phyloP scores from a whole-genome alignment of 768 basidiomycete species.

The Leccinum obscurum region DNA sequence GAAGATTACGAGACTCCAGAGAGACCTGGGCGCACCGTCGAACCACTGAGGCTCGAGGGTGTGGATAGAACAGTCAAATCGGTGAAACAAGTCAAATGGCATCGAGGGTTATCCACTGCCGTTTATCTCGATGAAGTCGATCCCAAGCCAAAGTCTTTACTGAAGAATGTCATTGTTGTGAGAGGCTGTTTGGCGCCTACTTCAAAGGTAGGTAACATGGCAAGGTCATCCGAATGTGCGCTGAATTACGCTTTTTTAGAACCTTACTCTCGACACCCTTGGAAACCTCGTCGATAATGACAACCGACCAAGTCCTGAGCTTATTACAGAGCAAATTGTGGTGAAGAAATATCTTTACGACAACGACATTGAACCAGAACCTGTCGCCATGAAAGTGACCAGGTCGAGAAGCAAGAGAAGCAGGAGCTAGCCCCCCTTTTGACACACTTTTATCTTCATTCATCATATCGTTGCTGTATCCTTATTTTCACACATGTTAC shows the following conservation, averaged over 20 bases:
- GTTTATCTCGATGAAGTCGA: constrained; percentile 65
- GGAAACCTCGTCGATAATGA: constrained; percentile 68
- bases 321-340: constrained; percentile 63
- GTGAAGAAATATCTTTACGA: constrained; percentile 84
- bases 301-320: constrained; percentile 49
- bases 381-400: constrained; percentile 47
- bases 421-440: constrained; percentile 28
- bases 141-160: constrained; percentile 45
- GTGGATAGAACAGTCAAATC: constrained; percentile 32
- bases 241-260: constrained; percentile 38
- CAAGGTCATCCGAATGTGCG: neutral
- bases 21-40: constrained; percentile 40
- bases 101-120: constrained; percentile 61
- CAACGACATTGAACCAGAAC: constrained; percentile 51
- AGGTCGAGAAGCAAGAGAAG: constrained; percentile 56
- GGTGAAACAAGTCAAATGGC: constrained; percentile 74
- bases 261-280: constrained; percentile 61
- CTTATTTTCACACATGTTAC: constrained; percentile 27
- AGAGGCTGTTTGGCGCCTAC: constrained; percentile 71
- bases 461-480: constrained; percentile 33
- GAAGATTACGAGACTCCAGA: constrained; percentile 76
- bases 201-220: constrained; percentile 55
- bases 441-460: constrained; percentile 17
- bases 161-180: constrained; percentile 40
- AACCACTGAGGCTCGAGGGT: constrained; percentile 40